Base-by-base conservation (phyloP, 2,329 filamentous ascomycete species). In the Aspergillus tamarii region DNA sequence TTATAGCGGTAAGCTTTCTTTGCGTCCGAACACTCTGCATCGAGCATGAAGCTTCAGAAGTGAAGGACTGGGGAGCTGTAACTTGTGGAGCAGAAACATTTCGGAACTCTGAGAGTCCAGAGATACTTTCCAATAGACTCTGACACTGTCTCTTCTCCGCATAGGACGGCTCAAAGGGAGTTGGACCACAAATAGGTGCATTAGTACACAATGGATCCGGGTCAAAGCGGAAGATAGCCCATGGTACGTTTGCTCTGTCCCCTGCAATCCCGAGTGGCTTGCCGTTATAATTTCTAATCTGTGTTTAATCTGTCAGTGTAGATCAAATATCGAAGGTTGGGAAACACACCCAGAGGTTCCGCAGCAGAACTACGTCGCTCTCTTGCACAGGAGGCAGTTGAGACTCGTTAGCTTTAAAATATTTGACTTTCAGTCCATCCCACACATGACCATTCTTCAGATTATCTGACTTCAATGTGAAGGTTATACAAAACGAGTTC, bases 321-420 rank as follows among this genome's bases (percentile, higher is more conserved):
- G 48, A 36, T 23, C 28, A 26, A 8, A 6, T 28, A 45, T 57
- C 36, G 28, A 16, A 48, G 30, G 26, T 19, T 26, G 16, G 9
- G 32, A 43, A 41, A 72, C 74, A 63, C 66, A 89, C 88, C 75
- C 84, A 89, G 54, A 84, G 82, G n/a, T 76, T 75, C 50, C 84
- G 83, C 16, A 93, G 69, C 5, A 93, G 74, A 6, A 93, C 78
- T n/a, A 92, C 81, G 76, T 94, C 91, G 6, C 85, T 85, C 3
- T 79, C 74, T 21, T 75, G 69, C 21, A 86, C 75, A 14, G 76
- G 73, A 5, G 87, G 85, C 26, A 86, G 65, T 28, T 72, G 55
- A 30, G 67, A 69, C 50, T 82, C 69, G 55, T 83, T 61, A 1
- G 81, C 75, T 32, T 83, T 81, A 74, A 95, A 94, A 57, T 91